Conservation (phyloP, 2,329 filamentous ascomycete species). For the Xylaria multiplex region DNA sequence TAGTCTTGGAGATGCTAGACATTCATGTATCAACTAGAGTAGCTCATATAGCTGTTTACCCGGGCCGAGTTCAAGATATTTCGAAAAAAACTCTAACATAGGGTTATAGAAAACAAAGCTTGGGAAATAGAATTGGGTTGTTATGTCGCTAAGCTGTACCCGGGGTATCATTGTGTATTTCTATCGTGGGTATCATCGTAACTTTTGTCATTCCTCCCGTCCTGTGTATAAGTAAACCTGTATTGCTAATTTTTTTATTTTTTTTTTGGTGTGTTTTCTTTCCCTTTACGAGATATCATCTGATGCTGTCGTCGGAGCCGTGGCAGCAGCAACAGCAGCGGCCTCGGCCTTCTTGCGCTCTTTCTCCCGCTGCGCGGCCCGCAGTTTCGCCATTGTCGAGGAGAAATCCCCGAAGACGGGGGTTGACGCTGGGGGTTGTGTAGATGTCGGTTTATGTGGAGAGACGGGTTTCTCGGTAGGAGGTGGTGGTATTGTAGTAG, state of each 20-base stretch:
- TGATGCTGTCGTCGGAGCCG: constrained; percentile 9
- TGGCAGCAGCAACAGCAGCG: constrained; percentile 46
- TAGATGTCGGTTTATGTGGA: constrained; percentile 6
- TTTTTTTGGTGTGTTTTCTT: background rate
- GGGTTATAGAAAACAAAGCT: background rate
- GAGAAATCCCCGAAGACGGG: constrained; percentile 46
- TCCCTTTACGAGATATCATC: background rate
- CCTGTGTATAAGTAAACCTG: background rate
- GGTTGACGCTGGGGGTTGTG: constrained; percentile 43
- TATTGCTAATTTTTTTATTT: background rate
- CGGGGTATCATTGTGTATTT: constrained; percentile 28
- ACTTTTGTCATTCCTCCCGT: background rate
- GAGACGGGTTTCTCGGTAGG: constrained; percentile 13
- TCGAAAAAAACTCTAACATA: background rate
- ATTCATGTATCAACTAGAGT: background rate
- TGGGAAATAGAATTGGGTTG: background rate
- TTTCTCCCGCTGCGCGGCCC: constrained; percentile 67
- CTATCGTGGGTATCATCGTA: constrained; percentile 33
- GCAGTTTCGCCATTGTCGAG: constrained; percentile 64
- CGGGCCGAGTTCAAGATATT: background rate
- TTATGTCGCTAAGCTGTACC: background rate
- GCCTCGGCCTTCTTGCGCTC: constrained; percentile 60
- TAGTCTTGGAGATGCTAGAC: background rate
- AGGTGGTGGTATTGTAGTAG: constrained; percentile 17
- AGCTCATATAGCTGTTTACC: background rate